Conservation (phyloP, 176 grass and related monocot species). For the Carex parvula region DNA sequence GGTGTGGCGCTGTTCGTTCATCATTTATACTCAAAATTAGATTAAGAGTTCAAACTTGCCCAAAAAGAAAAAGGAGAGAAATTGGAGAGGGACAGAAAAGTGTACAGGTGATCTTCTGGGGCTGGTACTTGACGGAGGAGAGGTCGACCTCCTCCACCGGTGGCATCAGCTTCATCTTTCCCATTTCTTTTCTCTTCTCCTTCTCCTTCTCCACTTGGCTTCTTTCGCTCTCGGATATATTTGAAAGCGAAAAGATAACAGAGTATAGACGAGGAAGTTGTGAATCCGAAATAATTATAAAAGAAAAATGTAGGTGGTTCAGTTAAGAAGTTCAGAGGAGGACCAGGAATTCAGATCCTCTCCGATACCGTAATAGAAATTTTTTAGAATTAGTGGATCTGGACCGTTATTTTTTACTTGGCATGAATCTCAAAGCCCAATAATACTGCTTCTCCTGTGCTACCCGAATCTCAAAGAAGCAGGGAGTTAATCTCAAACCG, state of each 20-base stretch:
- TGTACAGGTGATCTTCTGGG: constrained; percentile 30
- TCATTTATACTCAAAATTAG: not conserved
- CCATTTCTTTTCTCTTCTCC: not conserved
- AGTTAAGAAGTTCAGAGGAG: not conserved
- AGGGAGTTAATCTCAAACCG: too few species aligned
- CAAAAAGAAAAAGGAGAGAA: not conserved
- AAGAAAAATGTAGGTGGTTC: not conserved
- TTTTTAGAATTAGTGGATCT: too few species aligned
- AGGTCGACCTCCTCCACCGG: constrained; percentile 70
- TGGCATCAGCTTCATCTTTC: constrained; percentile 34
- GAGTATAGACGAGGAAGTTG: not conserved
- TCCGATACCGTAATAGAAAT: too few species aligned
- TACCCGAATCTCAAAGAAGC: too few species aligned
- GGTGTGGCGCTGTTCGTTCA: constrained; percentile 54
- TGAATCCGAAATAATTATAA: not conserved
- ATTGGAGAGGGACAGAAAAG: not conserved
- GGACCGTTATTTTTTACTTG: too few species aligned
- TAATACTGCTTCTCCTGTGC: too few species aligned
- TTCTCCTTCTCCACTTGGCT: not conserved
- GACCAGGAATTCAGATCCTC: too few species aligned
- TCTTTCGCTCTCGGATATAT: not conserved
- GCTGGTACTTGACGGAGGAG: constrained; percentile 49
- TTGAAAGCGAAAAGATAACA: not conserved
- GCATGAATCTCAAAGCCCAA: too few species aligned
- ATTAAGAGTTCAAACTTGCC: not conserved